Evolutionary conservation across 2,329 filamentous ascomycete genomes (phyloP).

Genomic region (Pyrenochaeta sp.): DNA sequence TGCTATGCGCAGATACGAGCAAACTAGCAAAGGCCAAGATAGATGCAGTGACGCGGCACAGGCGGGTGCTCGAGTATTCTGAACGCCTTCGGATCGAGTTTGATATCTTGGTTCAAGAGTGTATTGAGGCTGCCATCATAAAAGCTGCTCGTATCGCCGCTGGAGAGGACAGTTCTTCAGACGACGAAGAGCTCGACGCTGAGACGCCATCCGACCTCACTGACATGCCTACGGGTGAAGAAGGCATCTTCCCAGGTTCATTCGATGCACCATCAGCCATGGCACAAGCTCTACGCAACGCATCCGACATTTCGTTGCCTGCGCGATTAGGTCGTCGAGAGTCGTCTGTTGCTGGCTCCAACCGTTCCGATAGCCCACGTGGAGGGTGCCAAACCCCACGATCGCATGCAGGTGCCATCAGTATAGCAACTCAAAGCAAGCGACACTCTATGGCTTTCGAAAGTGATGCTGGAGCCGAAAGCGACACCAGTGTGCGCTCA

Average conservation of each 20-base stretch:
- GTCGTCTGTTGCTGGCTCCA: slow-evolving; percentile 76
- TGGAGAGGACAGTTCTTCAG: slow-evolving; percentile 83
- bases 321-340: slow-evolving; percentile 57
- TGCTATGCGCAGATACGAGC: slow-evolving; percentile 91
- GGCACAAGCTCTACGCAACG: slow-evolving; percentile 64
- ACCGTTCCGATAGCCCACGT: slow-evolving; percentile 86
- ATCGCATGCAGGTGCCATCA: slow-evolving; percentile 73
- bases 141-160: slow-evolving; percentile 90
- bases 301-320: slow-evolving; percentile 59
- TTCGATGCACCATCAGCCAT: slow-evolving; percentile 67
- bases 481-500: slow-evolving; percentile 87
- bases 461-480: slow-evolving; percentile 82
- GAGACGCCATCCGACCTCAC: slow-evolving; percentile 59
- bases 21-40: slow-evolving; percentile 86
- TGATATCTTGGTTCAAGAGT: slow-evolving; percentile 90
- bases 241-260: slow-evolving; percentile 67
- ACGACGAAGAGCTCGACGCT: slow-evolving; percentile 51
- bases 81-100: slow-evolving; percentile 96
- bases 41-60: slow-evolving; percentile 89
- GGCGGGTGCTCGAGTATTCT: slow-evolving; percentile 92
- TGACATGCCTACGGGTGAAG: slow-evolving; percentile 56
- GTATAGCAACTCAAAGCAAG: slow-evolving; percentile 70
- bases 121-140: slow-evolving; percentile 87
- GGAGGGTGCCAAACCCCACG: slow-evolving; percentile 86
- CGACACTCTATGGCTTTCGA: slow-evolving; percentile 82